Base-by-base conservation (phyloP, 352 stramenopile genomes). In the Peronosclerospora sorghi region DNA sequence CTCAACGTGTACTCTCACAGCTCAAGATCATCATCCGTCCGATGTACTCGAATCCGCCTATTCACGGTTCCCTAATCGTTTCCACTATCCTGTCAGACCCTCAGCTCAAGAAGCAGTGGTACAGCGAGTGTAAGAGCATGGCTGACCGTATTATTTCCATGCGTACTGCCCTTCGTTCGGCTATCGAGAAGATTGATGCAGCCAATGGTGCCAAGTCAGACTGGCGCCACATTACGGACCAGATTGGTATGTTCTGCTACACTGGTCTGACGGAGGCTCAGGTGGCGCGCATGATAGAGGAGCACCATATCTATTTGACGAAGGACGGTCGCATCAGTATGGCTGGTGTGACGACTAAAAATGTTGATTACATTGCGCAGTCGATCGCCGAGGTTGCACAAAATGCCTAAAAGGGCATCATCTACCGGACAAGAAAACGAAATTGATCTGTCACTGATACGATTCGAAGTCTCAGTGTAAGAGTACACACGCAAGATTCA, bases 221-320 rank as follows among this genome's bases (percentile, higher is more conserved):
- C 63, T 99, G 96, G 96, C 65, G 89, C 54, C 95, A 98, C 71
- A 97, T 99, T 61, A 98, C 89, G 15, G 93, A 96, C 45, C 96
- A 99, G 70, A 98, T 98, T 57, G 94, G 96, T 50, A 99, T 99
- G 96, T 99, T 99, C 79, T 98, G 93, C 62, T 99, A 93, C 75
- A 98, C 93, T 30, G 95, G 96, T 14, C 72, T 99, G 36, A 94
- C 73, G 30, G 84, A 96, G 54, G 88, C 96, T 15, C 89, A 98
- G 63, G 91, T 98, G 29, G 68, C 84, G 39, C 75, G 74, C 58
- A 86, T 98, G 67, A 97, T 95, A 30, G 75, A 87, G 44, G 80
- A 96, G 59, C 94, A 98, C 65, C 92, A 97, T 65, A 97, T 99
- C 62, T 99, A 98, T 73, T 80, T 98, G 56, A 98, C 96, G 36